A percentile compares a stretch with the other conserved stretches of the same genome.
Conservation (phyloP, 2,329 filamentous ascomycete genomes). For the Davidsoniella virescens region DNA sequence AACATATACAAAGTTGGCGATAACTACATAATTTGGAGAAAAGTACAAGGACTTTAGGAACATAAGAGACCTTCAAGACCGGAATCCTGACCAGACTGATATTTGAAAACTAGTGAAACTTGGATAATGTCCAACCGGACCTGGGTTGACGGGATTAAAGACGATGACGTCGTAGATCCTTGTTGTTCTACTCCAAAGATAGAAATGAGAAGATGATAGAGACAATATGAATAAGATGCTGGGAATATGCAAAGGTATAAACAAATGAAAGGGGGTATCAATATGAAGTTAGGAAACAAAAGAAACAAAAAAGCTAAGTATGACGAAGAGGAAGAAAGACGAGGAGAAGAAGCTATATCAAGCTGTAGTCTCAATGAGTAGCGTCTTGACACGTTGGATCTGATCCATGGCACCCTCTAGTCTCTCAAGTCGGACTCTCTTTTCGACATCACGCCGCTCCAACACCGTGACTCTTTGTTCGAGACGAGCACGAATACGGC, state of each 20-base stretch:
- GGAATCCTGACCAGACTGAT: too few species aligned
- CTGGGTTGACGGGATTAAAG: too few species aligned
- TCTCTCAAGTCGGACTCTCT: slow-evolving; percentile 49
- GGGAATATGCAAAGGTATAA: not conserved
- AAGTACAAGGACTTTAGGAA: too few species aligned
- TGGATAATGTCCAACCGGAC: too few species aligned
- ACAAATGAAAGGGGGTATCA: slow-evolving; percentile 2
- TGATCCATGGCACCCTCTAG: slow-evolving; percentile 54
- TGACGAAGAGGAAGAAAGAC: not conserved
- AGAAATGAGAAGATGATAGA: not conserved
- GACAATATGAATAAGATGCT: not conserved
- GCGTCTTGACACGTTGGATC: slow-evolving; percentile 51
- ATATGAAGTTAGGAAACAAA: not conserved
- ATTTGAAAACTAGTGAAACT: too few species aligned
- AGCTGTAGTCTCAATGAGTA: slow-evolving; percentile 28
- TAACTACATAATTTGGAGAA: too few species aligned
- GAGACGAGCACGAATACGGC: slow-evolving; percentile 51
- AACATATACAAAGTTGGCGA: too few species aligned
- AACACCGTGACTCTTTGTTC: slow-evolving; percentile 54
- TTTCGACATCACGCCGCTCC: slow-evolving; percentile 54
- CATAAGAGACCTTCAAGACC: too few species aligned
- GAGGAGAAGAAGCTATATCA: not conserved
- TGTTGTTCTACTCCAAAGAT: too few species aligned
- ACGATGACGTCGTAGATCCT: too few species aligned
- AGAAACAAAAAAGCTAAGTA: slow-evolving; percentile 2